Conservation (phyloP, 495 filamentous ascomycete genomes). For the Lasiosphaeria ovina region DNA sequence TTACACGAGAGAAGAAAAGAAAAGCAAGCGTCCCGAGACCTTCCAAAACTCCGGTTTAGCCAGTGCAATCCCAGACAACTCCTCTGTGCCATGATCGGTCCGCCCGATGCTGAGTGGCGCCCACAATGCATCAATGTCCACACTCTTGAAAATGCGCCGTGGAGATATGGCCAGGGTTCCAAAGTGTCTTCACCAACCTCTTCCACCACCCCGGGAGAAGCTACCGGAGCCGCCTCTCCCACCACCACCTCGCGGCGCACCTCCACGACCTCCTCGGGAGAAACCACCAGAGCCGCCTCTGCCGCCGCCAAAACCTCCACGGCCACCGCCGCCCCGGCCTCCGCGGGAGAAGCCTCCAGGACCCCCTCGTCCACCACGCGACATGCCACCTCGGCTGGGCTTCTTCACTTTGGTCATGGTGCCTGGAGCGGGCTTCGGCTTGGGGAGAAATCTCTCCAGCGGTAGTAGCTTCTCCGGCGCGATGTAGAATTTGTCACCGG, state of each 20-base stretch:
- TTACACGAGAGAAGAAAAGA: not conserved
- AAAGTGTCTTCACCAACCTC: constrained; percentile 13
- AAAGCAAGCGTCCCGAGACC: constrained; percentile 26
- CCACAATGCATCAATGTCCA: not conserved
- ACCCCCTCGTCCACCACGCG: constrained; percentile 39
- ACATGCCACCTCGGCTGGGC: constrained; percentile 47
- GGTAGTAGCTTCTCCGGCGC: constrained; percentile 91
- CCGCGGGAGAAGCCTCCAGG: constrained; percentile 49
- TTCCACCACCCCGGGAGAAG: constrained; percentile 18
- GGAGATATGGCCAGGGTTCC: not conserved
- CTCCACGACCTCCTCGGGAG: constrained; percentile 24
- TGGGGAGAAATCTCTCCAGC: constrained; percentile 92
- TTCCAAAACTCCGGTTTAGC: constrained; percentile 29
- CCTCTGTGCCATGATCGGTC: constrained; percentile 15
- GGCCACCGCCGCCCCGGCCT: constrained; percentile 45
- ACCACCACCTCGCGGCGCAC: constrained; percentile 21
- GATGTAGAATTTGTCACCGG: constrained; percentile 96
- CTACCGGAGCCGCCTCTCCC: constrained; percentile 17
- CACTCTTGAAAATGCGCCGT: not conserved
- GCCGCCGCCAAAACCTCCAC: constrained; percentile 26
- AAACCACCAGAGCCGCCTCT: constrained; percentile 26
- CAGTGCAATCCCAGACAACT: constrained; percentile 28
- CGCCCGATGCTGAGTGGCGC: constrained; percentile 15
- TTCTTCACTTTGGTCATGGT: constrained; percentile 53
- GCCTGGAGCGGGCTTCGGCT: constrained; percentile 81